Base-by-base conservation (phyloP, 2,329 filamentous ascomycete species). In the Monosporascus sp. region DNA sequence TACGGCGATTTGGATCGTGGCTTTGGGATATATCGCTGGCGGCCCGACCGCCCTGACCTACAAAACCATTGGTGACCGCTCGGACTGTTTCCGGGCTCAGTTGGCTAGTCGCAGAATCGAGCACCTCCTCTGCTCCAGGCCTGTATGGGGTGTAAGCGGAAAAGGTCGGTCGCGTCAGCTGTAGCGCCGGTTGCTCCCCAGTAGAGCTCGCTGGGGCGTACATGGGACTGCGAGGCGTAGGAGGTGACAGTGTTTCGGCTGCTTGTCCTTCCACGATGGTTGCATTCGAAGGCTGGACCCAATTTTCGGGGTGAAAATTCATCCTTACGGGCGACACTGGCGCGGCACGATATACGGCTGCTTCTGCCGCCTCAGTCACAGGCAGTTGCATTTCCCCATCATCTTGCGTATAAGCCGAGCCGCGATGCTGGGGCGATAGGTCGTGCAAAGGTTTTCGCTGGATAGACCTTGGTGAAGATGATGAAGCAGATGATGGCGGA, bases 241-340 rank as follows among this genome's bases (percentile, higher is more conserved):
- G 71, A 39, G 67, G 65, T 20, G 69, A 34, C 34, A 50, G 25
- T 49, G 51, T 55, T 34, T 61, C 57, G 36, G 58, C 56, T 27
- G 60, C 62, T 47, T 68, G 65, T 38, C 64, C 63, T 52, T 67
- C 64, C 62, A 82, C 78, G 53, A 84, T 76, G 57, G 75, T 73
- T 31, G 71, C 78, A 59, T 78, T 78, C 31, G 77, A 79, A 22
- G 80, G 75, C 59, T 73, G 72, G 20, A 72, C 71, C 77, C 77
- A 82, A 62, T 77, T 73, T 42, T 80, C 78, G 24, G 73, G 68
- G 48, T 78, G 77, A 51, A 80, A 76, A 61, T 79, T 81, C 51
- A 83, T 74, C 53, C 71, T 74, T 52, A 82, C 79, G 18, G 82
- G 81, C 41, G 82, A 84, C 27, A 77, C 71, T 31, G 81, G 81